Base-by-base conservation (phyloP, 208 protist genomes). In the Trypanosoma theileri region DNA sequence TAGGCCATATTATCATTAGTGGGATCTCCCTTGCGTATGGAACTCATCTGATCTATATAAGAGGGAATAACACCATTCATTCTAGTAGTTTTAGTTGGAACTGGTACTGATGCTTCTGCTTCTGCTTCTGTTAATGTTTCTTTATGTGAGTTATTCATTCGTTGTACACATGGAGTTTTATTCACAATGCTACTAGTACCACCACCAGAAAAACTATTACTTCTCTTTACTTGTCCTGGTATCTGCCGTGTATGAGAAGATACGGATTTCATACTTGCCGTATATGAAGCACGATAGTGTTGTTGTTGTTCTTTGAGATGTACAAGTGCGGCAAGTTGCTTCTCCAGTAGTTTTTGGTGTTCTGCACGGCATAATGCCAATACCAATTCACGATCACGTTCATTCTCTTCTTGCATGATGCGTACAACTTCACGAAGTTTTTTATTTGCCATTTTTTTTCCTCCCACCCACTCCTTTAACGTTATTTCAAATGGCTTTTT, bases 321-420 rank as follows among this genome's bases (percentile, higher is more conserved):
- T 17, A 22, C 19, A 21, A 71, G 55, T 1, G 11, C 22, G 14
- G 50, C 0, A 26, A 71, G 52, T 65, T 54, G 54, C 14, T 42
- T 26, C 16, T 55, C 10, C 4, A 71, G 45, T 9, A 55, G n/a
- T 56, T 59, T 2, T 42, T 62, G 24, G 21, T 71, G 42, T 62
- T 63, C 56, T 8, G 42, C 24, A 9, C 44, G 54, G 41, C 21
- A 59, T 7, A 44, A 62, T 2, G 19, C 19, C 3, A 71, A 21
- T 13, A 64, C 40, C 17, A 56, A 9, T 14, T 63, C 56, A 52
- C 21, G 45, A 16, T 54, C 45, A 57, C 26, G 66, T n/a, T 44
- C 19, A 26, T 71, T 58, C 21, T 63, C 19, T 26, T 65, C 50
- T 22, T 63, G 21, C 19, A 52, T 46, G n/a, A 7, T 22, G n/a